Evolutionary conservation across 352 stramenopile genomes (phyloP).

Genomic region (Phytophthora syringae): DNA sequence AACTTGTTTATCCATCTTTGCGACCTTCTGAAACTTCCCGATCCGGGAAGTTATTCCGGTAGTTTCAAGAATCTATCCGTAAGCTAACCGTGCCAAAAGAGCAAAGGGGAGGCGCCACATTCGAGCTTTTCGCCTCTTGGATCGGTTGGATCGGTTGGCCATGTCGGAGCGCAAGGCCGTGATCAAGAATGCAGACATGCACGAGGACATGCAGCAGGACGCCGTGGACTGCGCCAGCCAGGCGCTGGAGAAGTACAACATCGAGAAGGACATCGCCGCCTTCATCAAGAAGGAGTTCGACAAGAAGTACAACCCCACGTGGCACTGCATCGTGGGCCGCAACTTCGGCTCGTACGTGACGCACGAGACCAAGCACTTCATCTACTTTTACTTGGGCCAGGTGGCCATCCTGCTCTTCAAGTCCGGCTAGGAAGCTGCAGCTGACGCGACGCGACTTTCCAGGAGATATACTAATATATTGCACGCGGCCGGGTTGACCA

Average conservation of each 20-base stretch:
- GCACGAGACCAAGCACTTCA: slow-evolving; percentile 95
- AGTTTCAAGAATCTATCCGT: slow-evolving; percentile 29
- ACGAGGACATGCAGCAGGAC: slow-evolving; percentile 99
- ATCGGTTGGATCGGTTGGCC: slow-evolving; percentile 27
- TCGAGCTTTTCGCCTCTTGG: slow-evolving; percentile 17
- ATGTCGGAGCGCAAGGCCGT: slow-evolving; percentile 98
- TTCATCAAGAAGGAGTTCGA: slow-evolving; percentile 95
- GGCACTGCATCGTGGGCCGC: slow-evolving; percentile 95
- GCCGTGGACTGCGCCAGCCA: slow-evolving; percentile 98
- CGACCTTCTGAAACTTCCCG: no score
- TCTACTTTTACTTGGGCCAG: slow-evolving; percentile 96
- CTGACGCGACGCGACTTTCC: no score
- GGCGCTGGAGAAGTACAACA: slow-evolving; percentile 99
- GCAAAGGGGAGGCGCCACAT: slow-evolving; percentile 20
- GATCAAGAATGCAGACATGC: slow-evolving; percentile 99
- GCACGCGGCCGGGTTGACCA: no score
- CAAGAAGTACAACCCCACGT: slow-evolving; percentile 93
- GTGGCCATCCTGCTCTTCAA: slow-evolving; percentile 95
- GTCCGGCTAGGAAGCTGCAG: slow-evolving; percentile 85
- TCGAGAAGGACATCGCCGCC: slow-evolving; percentile 96
- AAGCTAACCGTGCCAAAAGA: slow-evolving; percentile 20
- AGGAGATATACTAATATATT: slow-evolving; percentile 22
- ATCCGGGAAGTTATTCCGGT: slow-evolving; percentile 11
- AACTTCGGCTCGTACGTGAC: slow-evolving; percentile 96
- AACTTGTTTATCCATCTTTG: no score